A percentile compares a stretch with the other conserved stretches of the same genome.
Conservation (phyloP, 805 yeast genomes). For the Wickerhamiella dianesei region DNA sequence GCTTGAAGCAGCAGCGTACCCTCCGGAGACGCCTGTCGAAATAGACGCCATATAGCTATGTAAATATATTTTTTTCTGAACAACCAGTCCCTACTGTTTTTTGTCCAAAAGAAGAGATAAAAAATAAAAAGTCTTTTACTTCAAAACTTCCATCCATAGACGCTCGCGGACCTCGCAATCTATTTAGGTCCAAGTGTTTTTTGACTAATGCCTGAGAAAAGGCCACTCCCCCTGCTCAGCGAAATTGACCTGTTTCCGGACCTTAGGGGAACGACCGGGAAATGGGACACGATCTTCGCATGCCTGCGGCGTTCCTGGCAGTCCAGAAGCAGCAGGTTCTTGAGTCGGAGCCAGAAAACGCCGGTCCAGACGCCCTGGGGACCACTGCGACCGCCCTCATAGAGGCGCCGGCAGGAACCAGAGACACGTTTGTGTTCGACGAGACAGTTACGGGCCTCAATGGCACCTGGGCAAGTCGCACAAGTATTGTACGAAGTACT, state of each 20-base stretch:
- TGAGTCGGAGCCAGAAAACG: background rate
- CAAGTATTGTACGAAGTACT: background rate
- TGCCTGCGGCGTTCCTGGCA: conserved; percentile 22
- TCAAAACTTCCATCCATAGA: too few species aligned
- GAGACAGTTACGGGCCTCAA: background rate
- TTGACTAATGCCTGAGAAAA: background rate
- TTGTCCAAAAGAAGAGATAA: too few species aligned
- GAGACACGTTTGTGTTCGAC: background rate
- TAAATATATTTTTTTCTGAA: too few species aligned
- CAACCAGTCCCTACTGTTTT: too few species aligned
- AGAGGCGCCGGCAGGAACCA: background rate
- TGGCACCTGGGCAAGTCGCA: background rate
- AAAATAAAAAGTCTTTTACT: too few species aligned
- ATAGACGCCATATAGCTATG: too few species aligned
- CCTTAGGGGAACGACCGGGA: conserved; percentile 1
- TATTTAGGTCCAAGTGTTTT: conserved; percentile 2
- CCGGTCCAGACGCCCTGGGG: background rate
- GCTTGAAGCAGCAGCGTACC: conserved; percentile 79
- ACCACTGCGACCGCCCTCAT: background rate
- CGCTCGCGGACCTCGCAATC: too few species aligned
- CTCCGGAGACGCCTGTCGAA: conserved; percentile 24
- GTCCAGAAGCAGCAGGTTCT: conserved; percentile 9
- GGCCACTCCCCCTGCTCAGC: conserved; percentile 3
- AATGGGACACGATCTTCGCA: conserved; percentile 17
- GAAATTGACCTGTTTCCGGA: background rate